phyloP scores from a whole-genome alignment of 768 basidiomycete species.

The Boletus huronensis region DNA sequence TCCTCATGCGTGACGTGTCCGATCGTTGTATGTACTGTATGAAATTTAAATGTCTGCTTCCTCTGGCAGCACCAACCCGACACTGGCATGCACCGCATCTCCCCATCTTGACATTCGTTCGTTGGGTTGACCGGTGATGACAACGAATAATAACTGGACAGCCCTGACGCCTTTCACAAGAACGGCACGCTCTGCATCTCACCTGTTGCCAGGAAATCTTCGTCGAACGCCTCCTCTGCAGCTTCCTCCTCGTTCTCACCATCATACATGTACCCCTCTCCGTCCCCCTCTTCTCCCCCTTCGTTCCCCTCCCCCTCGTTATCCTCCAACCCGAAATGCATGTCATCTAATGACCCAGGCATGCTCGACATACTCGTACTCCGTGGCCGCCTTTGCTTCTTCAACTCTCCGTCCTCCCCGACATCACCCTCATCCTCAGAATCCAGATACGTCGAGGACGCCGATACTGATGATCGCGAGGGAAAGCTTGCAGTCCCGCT shows the following conservation, averaged over 20 bases:
- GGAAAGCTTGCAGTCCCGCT: constrained; percentile 48
- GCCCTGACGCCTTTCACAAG: constrained; percentile 34
- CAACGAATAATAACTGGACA: not conserved
- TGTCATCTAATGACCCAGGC: constrained; percentile 77
- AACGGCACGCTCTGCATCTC: constrained; percentile 82
- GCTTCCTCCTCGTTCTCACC: constrained; percentile 56
- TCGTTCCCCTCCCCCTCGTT: constrained; percentile 42
- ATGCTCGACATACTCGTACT: constrained; percentile 76
- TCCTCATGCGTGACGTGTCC: not conserved
- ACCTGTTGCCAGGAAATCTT: constrained; percentile 73
- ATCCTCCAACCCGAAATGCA: constrained; percentile 53
- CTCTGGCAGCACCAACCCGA: not conserved
- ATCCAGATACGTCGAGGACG: constrained; percentile 46
- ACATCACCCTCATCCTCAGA: constrained; percentile 47
- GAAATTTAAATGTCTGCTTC: no score
- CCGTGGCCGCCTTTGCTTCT: constrained; percentile 40
- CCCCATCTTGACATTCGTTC: not conserved
- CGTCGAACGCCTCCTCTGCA: constrained; percentile 73
- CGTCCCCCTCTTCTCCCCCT: constrained; percentile 29
- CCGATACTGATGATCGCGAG: constrained; percentile 51
- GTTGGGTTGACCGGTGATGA: not conserved
- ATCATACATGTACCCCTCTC: constrained; percentile 32
- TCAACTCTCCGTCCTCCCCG: constrained; percentile 37
- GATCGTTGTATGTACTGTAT: not conserved
- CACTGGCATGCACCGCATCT: not conserved